Base-by-base conservation (phyloP, 108 stramenopile genomes). In the Skeletonema costatum region DNA sequence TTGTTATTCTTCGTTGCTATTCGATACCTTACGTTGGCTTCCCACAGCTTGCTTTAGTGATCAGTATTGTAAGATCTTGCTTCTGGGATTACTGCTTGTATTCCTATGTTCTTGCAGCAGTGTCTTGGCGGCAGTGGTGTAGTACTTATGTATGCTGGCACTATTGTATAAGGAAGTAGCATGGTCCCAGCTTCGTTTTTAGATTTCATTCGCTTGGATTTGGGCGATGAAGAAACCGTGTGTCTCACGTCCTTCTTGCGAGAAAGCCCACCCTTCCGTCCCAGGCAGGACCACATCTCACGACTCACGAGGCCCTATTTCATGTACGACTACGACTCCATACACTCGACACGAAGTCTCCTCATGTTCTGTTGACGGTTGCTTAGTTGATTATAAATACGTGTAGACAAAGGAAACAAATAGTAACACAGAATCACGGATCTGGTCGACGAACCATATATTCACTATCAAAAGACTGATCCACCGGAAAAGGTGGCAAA, bases 401-500 rank as follows among this genome's bases (percentile, higher is more conserved):
- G n/a, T 56, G 16, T 25, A 56, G 21, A 25, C 25, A 56, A n/a
- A 25, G 19, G 53, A 56, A 25, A 25, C 25, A 56, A 53, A 56
- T 56, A 56, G 11, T 41, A 25, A 5, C 5, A 10, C 9, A 56
- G 17, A 29, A 21, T 56, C 25, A 56, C 8, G 53, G 53, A 25
- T 56, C 53, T 10, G 53, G 53, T 10, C 53, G 53, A 10, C 25
- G 53, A 1, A 29, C 58, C 70, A 71, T 44, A 32, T 38, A 71
- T 6, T 71, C 70, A 35, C 32, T 16, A 59, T 81, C 70, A 14
- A 71, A 64, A 11, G 62, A 61, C 5, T 64, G 66, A 30, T 78
- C 77, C 17, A 53, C 56, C 1, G 19, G 64, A 21, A 65, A 64
- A 13, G 81, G 81, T 58, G 81, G 81, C 48, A 81, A 70, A 16